Conservation (phyloP, 192 early-diverging fungal species). For the Coemansia sp. region DNA sequence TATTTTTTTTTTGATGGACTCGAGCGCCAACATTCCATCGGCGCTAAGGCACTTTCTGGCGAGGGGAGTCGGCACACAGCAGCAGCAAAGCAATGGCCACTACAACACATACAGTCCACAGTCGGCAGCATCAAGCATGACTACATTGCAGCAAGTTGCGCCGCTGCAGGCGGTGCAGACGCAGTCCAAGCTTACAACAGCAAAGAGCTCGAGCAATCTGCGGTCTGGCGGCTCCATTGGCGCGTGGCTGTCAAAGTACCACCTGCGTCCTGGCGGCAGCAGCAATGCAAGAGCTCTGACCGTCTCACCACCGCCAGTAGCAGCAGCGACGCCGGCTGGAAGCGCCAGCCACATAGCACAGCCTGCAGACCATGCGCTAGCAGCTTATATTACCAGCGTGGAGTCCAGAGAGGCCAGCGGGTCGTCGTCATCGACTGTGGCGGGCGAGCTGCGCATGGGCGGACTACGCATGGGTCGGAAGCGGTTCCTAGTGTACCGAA, state of each 20-base stretch:
- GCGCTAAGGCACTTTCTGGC: slow-evolving; percentile 49
- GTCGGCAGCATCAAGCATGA: slow-evolving; percentile 42
- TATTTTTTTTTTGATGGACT: slow-evolving; percentile 22
- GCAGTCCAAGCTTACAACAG: slow-evolving; percentile 25
- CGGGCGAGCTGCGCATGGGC: slow-evolving; percentile 41
- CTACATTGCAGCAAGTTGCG: slow-evolving; percentile 32
- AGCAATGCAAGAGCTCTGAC: background rate
- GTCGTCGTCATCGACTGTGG: background rate
- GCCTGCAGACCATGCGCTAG: slow-evolving; percentile 10
- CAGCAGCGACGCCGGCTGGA: slow-evolving; percentile 15
- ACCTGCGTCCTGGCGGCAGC: slow-evolving; percentile 12
- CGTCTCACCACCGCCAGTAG: background rate
- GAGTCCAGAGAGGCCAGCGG: slow-evolving; percentile 38
- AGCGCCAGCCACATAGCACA: slow-evolving; percentile 1
- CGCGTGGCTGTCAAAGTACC: slow-evolving; percentile 45
- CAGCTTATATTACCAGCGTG: slow-evolving; percentile 51
- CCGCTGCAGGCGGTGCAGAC: slow-evolving; percentile 9
- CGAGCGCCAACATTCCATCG: slow-evolving; percentile 39
- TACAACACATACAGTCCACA: slow-evolving; percentile 29
- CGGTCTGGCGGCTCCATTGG: slow-evolving; percentile 41
- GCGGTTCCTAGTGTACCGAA: slow-evolving; percentile 50
- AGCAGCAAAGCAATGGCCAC: slow-evolving; percentile 20
- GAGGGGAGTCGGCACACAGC: slow-evolving; percentile 23
- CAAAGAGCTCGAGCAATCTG: slow-evolving; percentile 49
- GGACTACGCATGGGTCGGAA: slow-evolving; percentile 55